phyloP scores from a whole-genome alignment of 805 yeast species.

The Saccharomycopsis microspora region DNA sequence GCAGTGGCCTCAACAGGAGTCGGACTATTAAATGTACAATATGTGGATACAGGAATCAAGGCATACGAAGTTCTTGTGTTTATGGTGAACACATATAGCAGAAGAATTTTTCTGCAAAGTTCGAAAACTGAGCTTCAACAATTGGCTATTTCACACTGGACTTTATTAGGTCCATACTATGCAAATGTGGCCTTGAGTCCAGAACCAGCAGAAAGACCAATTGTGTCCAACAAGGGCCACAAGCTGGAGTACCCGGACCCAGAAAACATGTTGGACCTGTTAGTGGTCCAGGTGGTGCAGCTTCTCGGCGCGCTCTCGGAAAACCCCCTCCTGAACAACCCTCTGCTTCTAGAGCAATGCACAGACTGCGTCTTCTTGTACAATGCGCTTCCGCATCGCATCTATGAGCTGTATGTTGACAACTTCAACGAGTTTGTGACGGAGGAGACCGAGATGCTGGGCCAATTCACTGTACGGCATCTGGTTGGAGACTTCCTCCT shows the following conservation, averaged over 20 bases:
- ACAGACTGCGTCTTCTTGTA: slow-evolving; percentile 11
- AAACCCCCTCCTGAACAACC: slow-evolving; percentile 10
- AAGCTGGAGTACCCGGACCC: neutral
- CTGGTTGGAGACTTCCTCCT: slow-evolving; percentile 45
- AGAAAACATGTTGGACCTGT: slow-evolving; percentile 16
- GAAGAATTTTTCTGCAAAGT: slow-evolving; percentile 1
- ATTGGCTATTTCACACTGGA: slow-evolving; percentile 3
- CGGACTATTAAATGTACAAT: slow-evolving; percentile 15
- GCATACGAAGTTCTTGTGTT: slow-evolving; percentile 21
- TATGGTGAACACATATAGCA: slow-evolving; percentile 20
- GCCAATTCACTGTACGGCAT: slow-evolving; percentile 46
- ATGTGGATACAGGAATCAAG: slow-evolving; percentile 20
- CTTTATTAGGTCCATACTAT: slow-evolving; percentile 5
- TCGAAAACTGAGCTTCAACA: slow-evolving; percentile 1
- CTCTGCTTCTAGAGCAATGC: slow-evolving; percentile 9
- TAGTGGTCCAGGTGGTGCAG: slow-evolving; percentile 25
- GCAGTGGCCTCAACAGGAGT: slow-evolving; percentile 17
- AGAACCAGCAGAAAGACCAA: neutral
- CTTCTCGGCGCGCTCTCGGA: slow-evolving; percentile 21
- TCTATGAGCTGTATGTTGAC: slow-evolving; percentile 9
- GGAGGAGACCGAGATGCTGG: slow-evolving; percentile 58
- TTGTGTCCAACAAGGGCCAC: slow-evolving; percentile 3
- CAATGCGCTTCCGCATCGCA: slow-evolving; percentile 7
- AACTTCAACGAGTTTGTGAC: slow-evolving; percentile 66
- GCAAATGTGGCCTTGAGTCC: slow-evolving; percentile 5